These are phyloP conservation scores for Fragaria ananassa DNA, from an alignment of 306 rosid genomes.

Conservation along the genomic window DNA sequence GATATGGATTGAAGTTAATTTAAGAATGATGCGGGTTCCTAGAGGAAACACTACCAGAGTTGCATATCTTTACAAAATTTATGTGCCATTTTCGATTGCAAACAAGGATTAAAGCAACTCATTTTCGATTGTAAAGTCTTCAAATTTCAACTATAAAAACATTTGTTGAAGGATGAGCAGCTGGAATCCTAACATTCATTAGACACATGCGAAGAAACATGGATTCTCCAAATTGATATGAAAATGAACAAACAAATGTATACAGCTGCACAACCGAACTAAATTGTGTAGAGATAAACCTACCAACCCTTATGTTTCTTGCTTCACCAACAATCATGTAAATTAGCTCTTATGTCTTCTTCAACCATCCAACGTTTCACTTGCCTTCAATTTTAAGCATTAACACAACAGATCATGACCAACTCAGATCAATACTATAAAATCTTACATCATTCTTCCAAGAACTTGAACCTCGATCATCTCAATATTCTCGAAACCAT, in stretches of 20 bases:
- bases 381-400: constrained; percentile 58
- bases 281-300: constrained; percentile 25
- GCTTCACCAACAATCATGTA: constrained; percentile 45
- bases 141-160: neutral
- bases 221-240: neutral
- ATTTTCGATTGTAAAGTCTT: too few relatives aligned
- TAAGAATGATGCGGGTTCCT: too few relatives aligned
- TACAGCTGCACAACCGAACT: constrained; percentile 32
- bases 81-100: too few relatives aligned
- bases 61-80: too few relatives aligned
- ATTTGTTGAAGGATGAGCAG: neutral
- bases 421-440: constrained; percentile 5
- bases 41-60: too few relatives aligned
- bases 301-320: constrained; percentile 35
- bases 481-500: constrained; percentile 21
- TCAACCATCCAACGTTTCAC: constrained; percentile 30
- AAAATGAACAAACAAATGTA: constrained; percentile 5
- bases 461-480: neutral
- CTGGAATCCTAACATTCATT: neutral
- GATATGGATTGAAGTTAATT: too few relatives aligned
- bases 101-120: too few relatives aligned
- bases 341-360: constrained; percentile 39
- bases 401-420: neutral
- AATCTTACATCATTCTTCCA: neutral
- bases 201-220: neutral